Evolutionary conservation across 108 stramenopile genomes (phyloP).

Genomic region (Pseudonitzschia pungens): DNA sequence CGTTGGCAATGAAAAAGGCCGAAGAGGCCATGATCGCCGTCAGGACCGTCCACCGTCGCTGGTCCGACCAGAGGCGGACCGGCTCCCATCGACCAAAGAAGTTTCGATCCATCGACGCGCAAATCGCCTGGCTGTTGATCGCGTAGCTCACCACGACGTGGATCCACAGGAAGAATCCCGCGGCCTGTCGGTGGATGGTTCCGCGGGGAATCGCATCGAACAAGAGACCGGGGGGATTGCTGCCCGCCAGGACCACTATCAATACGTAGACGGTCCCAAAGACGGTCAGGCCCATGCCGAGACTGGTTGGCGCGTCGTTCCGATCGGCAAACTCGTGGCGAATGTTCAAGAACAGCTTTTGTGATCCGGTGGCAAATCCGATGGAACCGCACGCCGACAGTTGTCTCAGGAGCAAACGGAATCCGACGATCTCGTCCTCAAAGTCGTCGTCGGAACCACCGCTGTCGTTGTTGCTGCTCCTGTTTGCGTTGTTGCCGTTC

Average conservation of each 20-base stretch:
- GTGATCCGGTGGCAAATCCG: constrained; percentile 72
- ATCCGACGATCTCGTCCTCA: background rate
- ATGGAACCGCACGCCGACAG: constrained; percentile 58
- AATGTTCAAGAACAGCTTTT: constrained; percentile 75
- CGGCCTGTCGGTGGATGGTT: constrained; percentile 43
- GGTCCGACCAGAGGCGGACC: constrained; percentile 24
- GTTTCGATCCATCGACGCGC: constrained; percentile 63
- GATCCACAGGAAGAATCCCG: constrained; percentile 64
- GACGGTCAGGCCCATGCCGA: constrained; percentile 43
- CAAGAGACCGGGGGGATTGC: constrained; percentile 64
- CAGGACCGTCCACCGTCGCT: constrained; percentile 56
- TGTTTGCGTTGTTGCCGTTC: background rate
- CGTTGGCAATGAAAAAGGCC: constrained; percentile 63
- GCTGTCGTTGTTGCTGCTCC: background rate
- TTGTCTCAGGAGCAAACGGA: constrained; percentile 32
- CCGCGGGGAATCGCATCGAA: constrained; percentile 62
- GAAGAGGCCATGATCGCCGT: constrained; percentile 42
- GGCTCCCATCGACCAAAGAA: constrained; percentile 36
- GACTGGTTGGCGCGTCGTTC: constrained; percentile 48
- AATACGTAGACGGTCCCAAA: constrained; percentile 57
- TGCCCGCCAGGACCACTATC: constrained; percentile 57
- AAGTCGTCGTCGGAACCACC: constrained; percentile 4
- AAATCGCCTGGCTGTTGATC: constrained; percentile 77
- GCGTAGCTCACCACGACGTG: constrained; percentile 79
- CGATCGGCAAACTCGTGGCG: constrained; percentile 66